Evolutionary conservation across 306 rosid species (phyloP), one percentile per base, ranked within the genome.

Genomic region (Leucaena leucocephala): DNA sequence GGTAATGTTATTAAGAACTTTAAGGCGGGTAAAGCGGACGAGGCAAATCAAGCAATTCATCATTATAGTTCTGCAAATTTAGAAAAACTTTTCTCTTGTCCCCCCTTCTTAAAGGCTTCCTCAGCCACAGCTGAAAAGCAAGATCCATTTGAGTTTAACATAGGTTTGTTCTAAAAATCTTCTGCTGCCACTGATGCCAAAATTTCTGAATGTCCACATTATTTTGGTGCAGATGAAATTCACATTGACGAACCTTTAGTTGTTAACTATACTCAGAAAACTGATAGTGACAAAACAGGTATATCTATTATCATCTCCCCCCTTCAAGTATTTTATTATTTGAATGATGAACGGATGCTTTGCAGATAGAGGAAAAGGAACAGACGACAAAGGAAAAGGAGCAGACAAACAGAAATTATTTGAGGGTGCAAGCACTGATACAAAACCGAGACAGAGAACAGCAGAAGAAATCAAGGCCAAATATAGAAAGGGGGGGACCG

Each of bases 401-500:
- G 84, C 90, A 15, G 94, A 92, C 85, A 84, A 80, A 77, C 78
- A 84, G 59, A 94, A 80, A 84, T 74, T 94, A 81, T 43, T 94
- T 77, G 93, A 84, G 78, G 91, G 85, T 22, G 78, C 83, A 63
- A 55, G 85, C 72, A 76, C 81, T 35, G 84, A 83, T 78, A 64
- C 86, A 34, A 77, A 88, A 57, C 94, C 97, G 52, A 92, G 55
- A 79, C 67, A 39, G 68, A 90, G 96, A 80, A 94, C 96, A 52
- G 83, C 96, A 16, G 98, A 89, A 34, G 98, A 94, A 89, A 83
- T 92, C 67, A 92, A 85, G 87, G 98, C 97, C 40, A 94, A 92
- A 87, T 94, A 94, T 83, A 84, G 92, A 85, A 88, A 90, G 85
- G 90, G 27, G 27, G 27, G 27, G 27, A 27, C 81, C 2, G 87